Evolutionary conservation across 192 early-diverging fungal species (phyloP), one percentile per base, ranked within the genome.

Genomic region (Coemansia sp.): DNA sequence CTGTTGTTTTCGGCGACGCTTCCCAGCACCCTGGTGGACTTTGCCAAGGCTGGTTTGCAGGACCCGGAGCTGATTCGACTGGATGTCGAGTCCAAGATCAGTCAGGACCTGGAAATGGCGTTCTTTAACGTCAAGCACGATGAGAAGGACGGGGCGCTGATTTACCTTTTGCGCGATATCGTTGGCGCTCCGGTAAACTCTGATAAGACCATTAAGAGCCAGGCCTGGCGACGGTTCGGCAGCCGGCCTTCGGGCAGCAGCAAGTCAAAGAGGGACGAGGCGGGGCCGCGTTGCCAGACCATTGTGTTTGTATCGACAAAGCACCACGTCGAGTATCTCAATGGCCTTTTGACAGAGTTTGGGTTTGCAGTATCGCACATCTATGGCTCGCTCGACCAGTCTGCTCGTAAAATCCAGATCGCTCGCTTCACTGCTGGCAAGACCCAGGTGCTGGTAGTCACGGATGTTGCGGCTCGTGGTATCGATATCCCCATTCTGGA

Each of bases 381-480:
- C 18, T 97, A 98, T 78, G 95, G 97, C 50, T 86, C 95, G 31
- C 79, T 99, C 4, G 97, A 99, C 72, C 97, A 96, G 74, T 85
- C 89, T 0, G 93, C 93, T 13, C 87, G 97, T 65, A 91, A 89
- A 62, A 89, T 89, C 55, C 92, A 98, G 74, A 93, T 97, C 41
- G 77, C 86, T 56, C 82, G 86, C 45, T 99, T 99, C 80, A 83
- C 94, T 14, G 82, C 83, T 12, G 94, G 92, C 3, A 81, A 85
- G 25, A 86, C 88, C 43, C 91, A 94, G 65, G 55, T 96, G 0
- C 63, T 99, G 41, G 86, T 99, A 16, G 97, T 99, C 21, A 99
- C 97, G 12, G 97, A 98, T 76, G 92, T 99, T 10, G 97, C 97
- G n/a, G 94, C 95, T 8, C 91, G 95, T 85, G 97, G 97, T 91